Evolutionary conservation across 768 basidiomycete species (phyloP), one percentile per base, ranked within the genome.

Genomic region (Termitomyces sp.): DNA sequence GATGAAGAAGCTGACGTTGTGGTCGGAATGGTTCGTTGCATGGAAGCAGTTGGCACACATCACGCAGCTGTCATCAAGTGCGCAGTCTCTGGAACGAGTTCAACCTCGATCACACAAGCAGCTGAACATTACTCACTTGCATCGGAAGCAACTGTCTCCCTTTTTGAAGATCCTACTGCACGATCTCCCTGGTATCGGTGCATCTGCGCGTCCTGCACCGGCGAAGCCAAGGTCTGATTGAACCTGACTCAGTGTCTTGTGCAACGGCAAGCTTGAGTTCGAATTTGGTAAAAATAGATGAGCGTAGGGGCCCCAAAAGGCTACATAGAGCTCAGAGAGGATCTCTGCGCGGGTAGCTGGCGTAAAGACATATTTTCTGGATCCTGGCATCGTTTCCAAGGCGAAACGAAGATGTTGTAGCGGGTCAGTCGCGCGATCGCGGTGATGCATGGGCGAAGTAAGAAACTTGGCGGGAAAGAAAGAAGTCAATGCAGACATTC

Each of bases 1-100:
- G 63, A 96, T 89, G 71, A 92, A 93, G 75, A 98, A 95, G 58
- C 89, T 88, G 64, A 98, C 86, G 62, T 93, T 96, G 74, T 98
- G 96, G 46, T 85, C 86, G 22, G 76, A 73, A 68, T 98, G 96
- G 56, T 88, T 80, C n/a, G 90, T 89, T 1, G 89, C 82, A 64
- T 91, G 87, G 73, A 95, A 98, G 71, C 97, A 98, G 49, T 82
- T 81, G 1, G 90, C 79, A 69, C 96, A 98, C 28, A 98, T 77
- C 12, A 97, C 93, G 64, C 90, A 95, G 63, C 88, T 91, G 55
- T 94, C 88, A 64, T 97, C 92, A 52, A 90, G 73, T 1, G 90
- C 87, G 71, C 95, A 98, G 64, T 97, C 94, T 69, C 96, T 97
- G 66, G 37, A 53, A 51, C 33, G 41, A 56, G 31, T 16, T 47